Percentiles rank a stretch among this genome's conserved stretches.
Evolutionary conservation across 1,284 basidiomycete genomes (phyloP).

Genomic region (Tylopilus orsonianus): DNA sequence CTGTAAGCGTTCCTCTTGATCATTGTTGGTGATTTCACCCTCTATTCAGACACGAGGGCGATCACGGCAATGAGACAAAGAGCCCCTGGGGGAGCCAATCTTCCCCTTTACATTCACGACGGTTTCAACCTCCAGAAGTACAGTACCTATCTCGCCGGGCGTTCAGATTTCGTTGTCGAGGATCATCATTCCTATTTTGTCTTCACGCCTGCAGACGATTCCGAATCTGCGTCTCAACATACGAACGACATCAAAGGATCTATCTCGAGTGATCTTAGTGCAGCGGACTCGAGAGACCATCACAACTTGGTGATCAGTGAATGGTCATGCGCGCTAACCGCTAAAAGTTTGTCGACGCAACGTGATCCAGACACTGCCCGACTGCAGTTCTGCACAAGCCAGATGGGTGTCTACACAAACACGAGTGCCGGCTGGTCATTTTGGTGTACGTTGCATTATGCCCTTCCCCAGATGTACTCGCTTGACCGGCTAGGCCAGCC

Average conservation of each 20-base stretch:
- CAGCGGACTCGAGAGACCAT: conserved; percentile 41
- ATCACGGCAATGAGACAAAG: conserved; percentile 26
- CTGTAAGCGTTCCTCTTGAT: conserved; percentile 38
- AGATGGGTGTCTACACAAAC: conserved; percentile 61
- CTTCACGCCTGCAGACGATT: conserved; percentile 50
- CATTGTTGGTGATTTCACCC: not conserved
- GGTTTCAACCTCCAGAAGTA: conserved; percentile 66
- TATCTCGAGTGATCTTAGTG: conserved; percentile 41
- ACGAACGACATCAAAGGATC: conserved; percentile 46
- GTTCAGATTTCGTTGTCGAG: conserved; percentile 71
- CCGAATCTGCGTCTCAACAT: conserved; percentile 49
- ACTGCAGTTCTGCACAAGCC: conserved; percentile 59
- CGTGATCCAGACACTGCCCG: conserved; percentile 47
- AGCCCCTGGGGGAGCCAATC: conserved; percentile 28
- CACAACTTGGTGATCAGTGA: conserved; percentile 71
- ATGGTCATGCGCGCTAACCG: conserved; percentile 71
- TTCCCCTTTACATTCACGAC: conserved; percentile 78
- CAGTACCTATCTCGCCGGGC: conserved; percentile 50
- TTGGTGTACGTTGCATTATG: conserved; percentile 60
- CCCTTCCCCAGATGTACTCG: too few relatives aligned
- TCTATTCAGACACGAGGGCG: conserved; percentile 18
- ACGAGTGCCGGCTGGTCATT: conserved; percentile 69
- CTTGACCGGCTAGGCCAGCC: conserved; percentile 6
- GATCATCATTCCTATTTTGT: conserved; percentile 81
- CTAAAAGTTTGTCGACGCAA: conserved; percentile 52